Evolutionary conservation across 441 rosid genomes (phyloP).

Genomic region (Corymbia citriodora): DNA sequence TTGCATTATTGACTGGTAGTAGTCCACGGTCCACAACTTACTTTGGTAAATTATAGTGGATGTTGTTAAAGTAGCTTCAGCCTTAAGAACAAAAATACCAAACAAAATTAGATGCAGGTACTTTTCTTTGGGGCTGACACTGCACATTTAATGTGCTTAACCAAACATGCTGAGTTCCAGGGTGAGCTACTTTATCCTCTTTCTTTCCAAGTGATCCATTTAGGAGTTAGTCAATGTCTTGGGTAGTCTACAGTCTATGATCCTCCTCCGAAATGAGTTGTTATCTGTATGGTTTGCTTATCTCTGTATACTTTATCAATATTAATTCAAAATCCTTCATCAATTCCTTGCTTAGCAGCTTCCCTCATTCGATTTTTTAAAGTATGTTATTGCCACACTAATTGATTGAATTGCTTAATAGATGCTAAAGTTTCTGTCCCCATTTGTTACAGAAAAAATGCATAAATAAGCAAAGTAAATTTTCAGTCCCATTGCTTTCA

Average conservation of each 20-base stretch:
- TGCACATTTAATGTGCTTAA: neutral
- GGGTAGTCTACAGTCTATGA: neutral
- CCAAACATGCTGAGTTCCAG: neutral
- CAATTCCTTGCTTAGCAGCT: neutral
- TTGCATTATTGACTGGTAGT: neutral
- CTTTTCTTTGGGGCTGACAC: neutral
- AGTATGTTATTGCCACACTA: neutral
- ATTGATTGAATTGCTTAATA: neutral
- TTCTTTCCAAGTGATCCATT: neutral
- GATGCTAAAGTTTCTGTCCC: neutral
- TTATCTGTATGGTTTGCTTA: neutral
- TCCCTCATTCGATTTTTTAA: neutral
- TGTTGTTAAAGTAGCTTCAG: neutral
- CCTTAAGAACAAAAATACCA: neutral
- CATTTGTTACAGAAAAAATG: neutral
- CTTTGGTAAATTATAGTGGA: neutral
- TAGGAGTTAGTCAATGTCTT: neutral
- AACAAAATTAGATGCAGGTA: neutral
- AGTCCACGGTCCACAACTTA: neutral
- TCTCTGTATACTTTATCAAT: neutral
- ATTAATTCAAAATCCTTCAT: neutral
- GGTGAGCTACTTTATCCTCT: neutral
- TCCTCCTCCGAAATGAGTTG: neutral
- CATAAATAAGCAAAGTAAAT: neutral
- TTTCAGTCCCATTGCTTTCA: neutral